Conservation (phyloP, 2,329 filamentous ascomycete genomes). For the Diplodia seriata region DNA sequence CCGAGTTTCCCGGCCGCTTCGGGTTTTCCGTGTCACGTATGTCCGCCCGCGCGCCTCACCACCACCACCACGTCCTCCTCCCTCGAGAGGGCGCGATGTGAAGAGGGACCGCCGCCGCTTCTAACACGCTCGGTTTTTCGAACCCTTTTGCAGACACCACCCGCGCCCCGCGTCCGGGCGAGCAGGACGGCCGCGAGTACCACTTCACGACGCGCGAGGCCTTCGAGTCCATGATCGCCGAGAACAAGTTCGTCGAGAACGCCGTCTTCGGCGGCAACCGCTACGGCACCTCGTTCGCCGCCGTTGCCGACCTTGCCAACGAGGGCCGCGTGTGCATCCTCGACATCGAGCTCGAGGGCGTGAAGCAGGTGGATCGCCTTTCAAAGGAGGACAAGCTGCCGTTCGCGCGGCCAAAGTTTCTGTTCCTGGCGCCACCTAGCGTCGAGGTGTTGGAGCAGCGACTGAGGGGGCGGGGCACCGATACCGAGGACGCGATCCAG, state of each 20-base stretch:
- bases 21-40: slow-evolving; percentile 60
- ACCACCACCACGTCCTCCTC: no score
- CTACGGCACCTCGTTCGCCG: slow-evolving; percentile 84
- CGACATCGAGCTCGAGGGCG: slow-evolving; percentile 98
- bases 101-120: neutral
- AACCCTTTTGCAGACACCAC: slow-evolving; percentile 71
- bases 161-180: slow-evolving; percentile 74
- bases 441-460: slow-evolving; percentile 73
- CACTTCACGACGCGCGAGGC: slow-evolving; percentile 72
- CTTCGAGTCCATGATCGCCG: slow-evolving; percentile 72
- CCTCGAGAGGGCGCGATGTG: neutral
- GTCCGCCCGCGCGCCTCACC: slow-evolving; percentile 35
- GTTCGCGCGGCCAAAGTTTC: slow-evolving; percentile 73
- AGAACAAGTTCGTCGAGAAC: slow-evolving; percentile 82
- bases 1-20: slow-evolving; percentile 70
- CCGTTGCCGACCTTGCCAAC: slow-evolving; percentile 75
- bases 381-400: slow-evolving; percentile 65
- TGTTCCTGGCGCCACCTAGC: slow-evolving; percentile 84
- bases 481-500: slow-evolving; percentile 58
- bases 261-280: slow-evolving; percentile 84
- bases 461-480: slow-evolving; percentile 52
- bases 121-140: neutral
- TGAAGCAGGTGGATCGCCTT: slow-evolving; percentile 76
- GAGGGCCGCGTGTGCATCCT: slow-evolving; percentile 79
- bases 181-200: slow-evolving; percentile 80